Percentiles rank a stretch among this genome's conserved stretches.
phyloP scores from a whole-genome alignment of 345 rosid genomes.

The Populus simonii region DNA sequence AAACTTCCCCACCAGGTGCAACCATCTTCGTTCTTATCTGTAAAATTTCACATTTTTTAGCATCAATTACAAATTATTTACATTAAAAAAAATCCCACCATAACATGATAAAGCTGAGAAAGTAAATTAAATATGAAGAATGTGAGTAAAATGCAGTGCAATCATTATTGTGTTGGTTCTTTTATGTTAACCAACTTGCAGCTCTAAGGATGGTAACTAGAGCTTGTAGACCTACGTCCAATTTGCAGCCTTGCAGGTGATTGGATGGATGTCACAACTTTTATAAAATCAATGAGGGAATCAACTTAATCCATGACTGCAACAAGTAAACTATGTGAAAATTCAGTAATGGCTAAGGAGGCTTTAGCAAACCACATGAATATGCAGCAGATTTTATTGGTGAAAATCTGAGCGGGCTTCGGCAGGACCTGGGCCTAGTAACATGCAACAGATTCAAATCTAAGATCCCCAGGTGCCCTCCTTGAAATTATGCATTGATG shows the following conservation, averaged over 20 bases:
- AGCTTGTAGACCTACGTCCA: not conserved
- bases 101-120: not conserved
- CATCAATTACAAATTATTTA: not conserved
- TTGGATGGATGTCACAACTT: not conserved
- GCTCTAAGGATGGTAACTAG: not conserved
- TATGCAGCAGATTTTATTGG: not conserved
- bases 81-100: not conserved
- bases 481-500: not conserved
- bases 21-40: conserved; percentile 80
- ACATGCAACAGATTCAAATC: not conserved
- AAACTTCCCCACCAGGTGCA: conserved; percentile 92
- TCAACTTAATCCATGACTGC: not conserved
- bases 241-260: not conserved
- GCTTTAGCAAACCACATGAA: too few species aligned
- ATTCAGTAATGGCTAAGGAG: too few species aligned
- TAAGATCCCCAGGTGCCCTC: not conserved
- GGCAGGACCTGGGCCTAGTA: too few species aligned
- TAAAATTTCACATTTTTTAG: conserved; percentile 8
- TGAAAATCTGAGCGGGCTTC: not conserved
- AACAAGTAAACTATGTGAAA: not conserved
- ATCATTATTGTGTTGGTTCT: not conserved
- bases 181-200: not conserved
- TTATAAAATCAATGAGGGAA: too few species aligned
- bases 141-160: not conserved
- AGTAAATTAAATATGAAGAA: not conserved